These are phyloP conservation scores for Naganishia sp. DNA, from an alignment of 1,284 basidiomycete species.

Conservation along the genomic window DNA sequence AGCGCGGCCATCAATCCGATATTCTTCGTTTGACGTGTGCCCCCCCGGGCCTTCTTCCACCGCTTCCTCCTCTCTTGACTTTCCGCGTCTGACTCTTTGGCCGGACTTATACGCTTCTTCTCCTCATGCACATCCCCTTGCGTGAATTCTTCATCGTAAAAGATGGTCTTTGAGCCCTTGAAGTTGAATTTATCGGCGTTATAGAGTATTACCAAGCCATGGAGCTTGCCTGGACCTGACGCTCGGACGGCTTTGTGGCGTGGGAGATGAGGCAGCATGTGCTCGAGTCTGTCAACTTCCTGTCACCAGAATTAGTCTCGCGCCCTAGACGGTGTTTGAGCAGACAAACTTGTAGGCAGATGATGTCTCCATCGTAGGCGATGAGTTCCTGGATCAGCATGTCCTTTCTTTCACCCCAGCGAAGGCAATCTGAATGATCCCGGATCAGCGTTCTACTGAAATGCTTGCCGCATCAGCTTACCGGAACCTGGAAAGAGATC, in stretches of 20 bases:
- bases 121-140: constrained; percentile 58
- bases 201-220: constrained; percentile 80
- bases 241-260: constrained; percentile 61
- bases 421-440: constrained; percentile 64
- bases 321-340: not conserved
- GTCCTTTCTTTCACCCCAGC: constrained; percentile 67
- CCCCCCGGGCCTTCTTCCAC: constrained; percentile 54
- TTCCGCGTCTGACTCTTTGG: constrained; percentile 45
- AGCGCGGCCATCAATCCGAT: constrained; percentile 75
- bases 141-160: constrained; percentile 60
- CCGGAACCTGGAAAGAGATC: constrained; percentile 72
- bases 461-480: not conserved
- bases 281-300: constrained; percentile 64
- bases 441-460: constrained; percentile 51
- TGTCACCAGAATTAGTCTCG: constrained; percentile 24
- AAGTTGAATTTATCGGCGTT: constrained; percentile 60
- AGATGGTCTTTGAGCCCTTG: constrained; percentile 58
- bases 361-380: constrained; percentile 66
- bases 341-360: constrained; percentile 74
- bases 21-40: constrained; percentile 76
- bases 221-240: constrained; percentile 69
- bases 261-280: constrained; percentile 62
- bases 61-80: constrained; percentile 37
- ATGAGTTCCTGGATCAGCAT: constrained; percentile 75
- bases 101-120: constrained; percentile 37